Percentiles rank a stretch among this genome's conserved stretches.
Conservation (phyloP, 768 basidiomycete genomes). For the Termitomyces sp. region DNA sequence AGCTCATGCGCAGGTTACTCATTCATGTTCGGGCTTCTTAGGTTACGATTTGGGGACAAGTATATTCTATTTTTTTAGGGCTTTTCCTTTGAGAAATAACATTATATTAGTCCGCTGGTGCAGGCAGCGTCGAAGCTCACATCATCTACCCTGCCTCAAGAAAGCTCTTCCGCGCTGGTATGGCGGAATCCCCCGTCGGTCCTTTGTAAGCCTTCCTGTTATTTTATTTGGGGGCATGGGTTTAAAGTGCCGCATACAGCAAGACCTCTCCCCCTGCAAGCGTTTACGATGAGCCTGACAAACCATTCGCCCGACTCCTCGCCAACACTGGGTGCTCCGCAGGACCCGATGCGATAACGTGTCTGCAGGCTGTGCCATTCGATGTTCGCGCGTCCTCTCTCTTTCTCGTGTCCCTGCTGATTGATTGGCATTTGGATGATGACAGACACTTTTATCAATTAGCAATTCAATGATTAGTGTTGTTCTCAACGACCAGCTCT, state of each 20-base stretch:
- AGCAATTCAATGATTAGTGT: slow-evolving; percentile 39
- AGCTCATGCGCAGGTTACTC: background rate
- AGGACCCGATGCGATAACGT: slow-evolving; percentile 33
- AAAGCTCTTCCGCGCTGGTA: slow-evolving; percentile 45
- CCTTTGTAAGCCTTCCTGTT: slow-evolving; percentile 38
- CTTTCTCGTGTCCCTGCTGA: background rate
- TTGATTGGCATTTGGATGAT: background rate
- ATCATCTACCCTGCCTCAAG: slow-evolving; percentile 35
- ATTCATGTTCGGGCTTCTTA: slow-evolving; percentile 13
- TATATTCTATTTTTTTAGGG: background rate
- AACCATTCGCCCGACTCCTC: slow-evolving; percentile 44
- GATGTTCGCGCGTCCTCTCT: slow-evolving; percentile 22
- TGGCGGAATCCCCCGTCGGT: slow-evolving; percentile 47
- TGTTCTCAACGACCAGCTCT: slow-evolving; percentile 48
- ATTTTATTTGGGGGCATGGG: no score
- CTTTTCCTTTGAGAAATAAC: background rate
- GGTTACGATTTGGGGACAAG: slow-evolving; percentile 51
- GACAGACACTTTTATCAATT: slow-evolving; percentile 41
- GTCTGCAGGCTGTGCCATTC: slow-evolving; percentile 42
- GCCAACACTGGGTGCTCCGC: slow-evolving; percentile 42
- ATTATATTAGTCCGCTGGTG: slow-evolving; percentile 40
- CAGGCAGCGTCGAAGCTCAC: slow-evolving; percentile 44
- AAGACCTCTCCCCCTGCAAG: slow-evolving; percentile 44
- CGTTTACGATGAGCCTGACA: slow-evolving; percentile 47
- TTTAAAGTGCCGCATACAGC: slow-evolving; percentile 22